These are phyloP conservation scores for Metschnikowia amazonensis DNA, from an alignment of 805 yeast species.

Conservation along the genomic window DNA sequence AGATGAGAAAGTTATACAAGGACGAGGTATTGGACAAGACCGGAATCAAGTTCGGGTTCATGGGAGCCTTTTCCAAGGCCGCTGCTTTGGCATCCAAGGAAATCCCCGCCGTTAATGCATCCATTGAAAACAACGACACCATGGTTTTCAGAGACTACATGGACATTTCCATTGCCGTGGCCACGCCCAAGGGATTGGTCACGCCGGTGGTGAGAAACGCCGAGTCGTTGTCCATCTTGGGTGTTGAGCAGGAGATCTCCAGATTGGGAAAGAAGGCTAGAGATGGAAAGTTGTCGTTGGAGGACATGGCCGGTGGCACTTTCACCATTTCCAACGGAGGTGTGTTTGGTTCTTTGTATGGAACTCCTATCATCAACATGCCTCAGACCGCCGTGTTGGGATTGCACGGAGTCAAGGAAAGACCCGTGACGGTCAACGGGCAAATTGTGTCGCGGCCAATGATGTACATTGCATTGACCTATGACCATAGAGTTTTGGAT, in stretches of 20 bases:
- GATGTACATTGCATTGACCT: slow-evolving; percentile 98
- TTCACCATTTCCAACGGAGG: slow-evolving; percentile 99
- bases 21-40: slow-evolving; percentile 93
- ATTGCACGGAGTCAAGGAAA: slow-evolving; percentile 94
- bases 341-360: slow-evolving; percentile 94
- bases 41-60: slow-evolving; percentile 94
- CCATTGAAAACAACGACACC: slow-evolving; percentile 87
- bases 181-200: slow-evolving; percentile 98
- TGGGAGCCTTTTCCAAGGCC: slow-evolving; percentile 98
- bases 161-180: slow-evolving; percentile 94
- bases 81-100: slow-evolving; percentile 89
- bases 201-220: slow-evolving; percentile 98
- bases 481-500: slow-evolving; percentile 96
- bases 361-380: slow-evolving; percentile 97
- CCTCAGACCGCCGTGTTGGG: slow-evolving; percentile 99
- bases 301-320: slow-evolving; percentile 99
- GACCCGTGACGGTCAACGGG: slow-evolving; percentile 95
- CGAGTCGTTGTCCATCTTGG: slow-evolving; percentile 83
- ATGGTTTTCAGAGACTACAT: slow-evolving; percentile 95
- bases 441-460: slow-evolving; percentile 96
- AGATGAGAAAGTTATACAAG: slow-evolving; percentile 93
- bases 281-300: slow-evolving; percentile 92
- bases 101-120: slow-evolving; percentile 91
- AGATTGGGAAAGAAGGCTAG: slow-evolving; percentile 88
- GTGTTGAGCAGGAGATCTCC: slow-evolving; percentile 82